These are phyloP conservation scores for Aureobasidium pullulans DNA, from an alignment of 2,329 filamentous ascomycete species.

Conservation along the genomic window DNA sequence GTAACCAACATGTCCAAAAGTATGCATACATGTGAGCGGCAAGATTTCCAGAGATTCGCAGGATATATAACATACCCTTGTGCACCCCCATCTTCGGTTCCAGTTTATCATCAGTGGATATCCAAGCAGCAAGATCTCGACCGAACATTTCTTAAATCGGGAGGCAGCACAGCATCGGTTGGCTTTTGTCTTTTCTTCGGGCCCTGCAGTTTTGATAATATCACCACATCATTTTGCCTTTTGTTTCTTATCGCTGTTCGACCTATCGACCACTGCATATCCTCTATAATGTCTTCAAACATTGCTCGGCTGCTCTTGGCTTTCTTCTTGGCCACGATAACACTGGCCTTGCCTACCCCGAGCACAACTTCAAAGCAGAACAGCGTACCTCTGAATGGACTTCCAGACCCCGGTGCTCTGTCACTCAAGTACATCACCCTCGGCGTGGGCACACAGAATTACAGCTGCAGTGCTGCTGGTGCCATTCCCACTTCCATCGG, in stretches of 20 bases:
- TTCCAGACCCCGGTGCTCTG: not conserved
- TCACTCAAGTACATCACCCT: conserved; percentile 42
- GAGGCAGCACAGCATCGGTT: conserved; percentile 2
- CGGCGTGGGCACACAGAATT: conserved; percentile 62
- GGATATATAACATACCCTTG: not conserved
- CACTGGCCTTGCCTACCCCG: not conserved
- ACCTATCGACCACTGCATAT: not conserved
- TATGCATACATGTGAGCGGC: not conserved
- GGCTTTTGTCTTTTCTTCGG: not conserved
- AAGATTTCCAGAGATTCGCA: not conserved
- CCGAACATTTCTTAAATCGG: not conserved
- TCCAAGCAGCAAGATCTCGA: not conserved
- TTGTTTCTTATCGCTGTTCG: not conserved
- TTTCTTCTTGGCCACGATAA: not conserved
- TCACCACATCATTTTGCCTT: not conserved
- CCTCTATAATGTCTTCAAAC: not conserved
- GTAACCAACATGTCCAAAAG: not conserved
- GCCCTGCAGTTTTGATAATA: not conserved
- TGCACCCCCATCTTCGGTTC: not conserved
- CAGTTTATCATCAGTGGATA: not conserved
- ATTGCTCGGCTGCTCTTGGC: not conserved
- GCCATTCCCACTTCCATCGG: conserved; percentile 34
- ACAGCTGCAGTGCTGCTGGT: conserved; percentile 46
- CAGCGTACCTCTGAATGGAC: conserved; percentile 9
- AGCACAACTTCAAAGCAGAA: not conserved